Evolutionary conservation across 139 green algal genomes (phyloP).

Genomic region (Chlorella sorokiniana): DNA sequence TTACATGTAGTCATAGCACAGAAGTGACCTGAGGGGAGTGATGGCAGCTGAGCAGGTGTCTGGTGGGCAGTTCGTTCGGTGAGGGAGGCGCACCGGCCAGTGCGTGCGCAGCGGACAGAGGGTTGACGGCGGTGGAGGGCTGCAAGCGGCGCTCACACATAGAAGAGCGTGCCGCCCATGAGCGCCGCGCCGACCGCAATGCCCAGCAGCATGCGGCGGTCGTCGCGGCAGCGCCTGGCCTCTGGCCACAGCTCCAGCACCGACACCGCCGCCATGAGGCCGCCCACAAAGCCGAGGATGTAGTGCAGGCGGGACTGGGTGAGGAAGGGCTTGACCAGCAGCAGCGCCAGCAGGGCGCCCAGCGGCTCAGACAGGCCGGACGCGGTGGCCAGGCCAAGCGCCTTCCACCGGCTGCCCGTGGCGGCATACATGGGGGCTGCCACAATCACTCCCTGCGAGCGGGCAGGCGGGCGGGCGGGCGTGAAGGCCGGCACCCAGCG

Average conservation of each 20-base stretch:
- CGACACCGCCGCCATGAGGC: slow-evolving; percentile 89
- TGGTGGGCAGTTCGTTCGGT: too few relatives aligned
- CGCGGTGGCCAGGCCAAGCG: slow-evolving; percentile 71
- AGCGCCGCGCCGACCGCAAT: slow-evolving; percentile 60
- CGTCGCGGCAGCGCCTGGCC: slow-evolving; percentile 69
- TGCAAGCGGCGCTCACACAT: neutral
- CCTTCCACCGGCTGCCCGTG: slow-evolving; percentile 73
- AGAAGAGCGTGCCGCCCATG: slow-evolving; percentile 80
- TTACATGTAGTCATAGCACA: too few relatives aligned
- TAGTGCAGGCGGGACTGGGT: slow-evolving; percentile 61
- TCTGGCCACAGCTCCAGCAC: slow-evolving; percentile 88
- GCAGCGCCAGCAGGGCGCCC: slow-evolving; percentile 76
- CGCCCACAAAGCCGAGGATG: slow-evolving; percentile 82
- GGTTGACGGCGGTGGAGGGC: neutral
- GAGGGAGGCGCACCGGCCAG: too few relatives aligned
- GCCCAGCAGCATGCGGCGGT: slow-evolving; percentile 63
- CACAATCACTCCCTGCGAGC: slow-evolving; percentile 81
- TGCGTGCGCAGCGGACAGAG: neutral
- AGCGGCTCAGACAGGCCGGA: slow-evolving; percentile 86
- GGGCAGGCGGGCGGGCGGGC: neutral
- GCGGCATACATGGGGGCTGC: slow-evolving; percentile 89
- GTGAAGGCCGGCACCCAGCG: too few relatives aligned
- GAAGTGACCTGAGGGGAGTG: too few relatives aligned
- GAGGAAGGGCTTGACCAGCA: slow-evolving; percentile 73
- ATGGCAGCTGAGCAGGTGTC: too few relatives aligned